Evolutionary conservation across 345 rosid species (phyloP), one percentile per base, ranked within the genome.

Genomic region (Capsella bursapastoris): DNA sequence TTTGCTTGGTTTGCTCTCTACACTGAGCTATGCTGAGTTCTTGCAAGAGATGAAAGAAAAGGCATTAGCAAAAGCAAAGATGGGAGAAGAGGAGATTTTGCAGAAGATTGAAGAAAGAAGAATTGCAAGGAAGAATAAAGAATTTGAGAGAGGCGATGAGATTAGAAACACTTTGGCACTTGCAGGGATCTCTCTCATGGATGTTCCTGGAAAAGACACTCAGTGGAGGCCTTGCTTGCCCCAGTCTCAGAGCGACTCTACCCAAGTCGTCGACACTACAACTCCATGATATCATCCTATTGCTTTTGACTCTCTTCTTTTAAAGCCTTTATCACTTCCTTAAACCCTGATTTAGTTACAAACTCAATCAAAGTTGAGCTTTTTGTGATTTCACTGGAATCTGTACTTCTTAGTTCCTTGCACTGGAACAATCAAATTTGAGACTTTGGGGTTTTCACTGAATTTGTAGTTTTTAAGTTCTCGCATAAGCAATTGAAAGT

Each of bases 111-210:
- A 84, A 59, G 89, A 89, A 47, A 83, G 93, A 70, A 40, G 43
- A 22, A 40, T 57, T 22, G 89, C 88, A 2, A 76, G 92, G 68
- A 78, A 66, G 76, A 84, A 84, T 31, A 86, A 87, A 72, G 89
- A 88, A 4, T 92, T 88, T 14, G 25, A 62, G 1, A 86, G 8
- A 74, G 81, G 89, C 51, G 93, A 89, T 84, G 66, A 70, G 81
- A 82, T 88, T 37, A 85, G 97, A 81, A 73, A 82, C 7, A 78
- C 71, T 7, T 74, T 91, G 75, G 62, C 84, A n/a, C 48, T 34
- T 4, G 83, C 84, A 58, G 93, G 96, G 43, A 85, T 89, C 72
- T 87, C 88, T 0, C 81, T 91, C 4, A 85, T 86, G 96, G 96
- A 91, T 82, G 47, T 75, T 40, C 31, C 64, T 6, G 96, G 93